A percentile compares a stretch with the other conserved stretches of the same genome.
Conservation (phyloP, 139 green algal species). For the Edaphochlamys debaryana region DNA sequence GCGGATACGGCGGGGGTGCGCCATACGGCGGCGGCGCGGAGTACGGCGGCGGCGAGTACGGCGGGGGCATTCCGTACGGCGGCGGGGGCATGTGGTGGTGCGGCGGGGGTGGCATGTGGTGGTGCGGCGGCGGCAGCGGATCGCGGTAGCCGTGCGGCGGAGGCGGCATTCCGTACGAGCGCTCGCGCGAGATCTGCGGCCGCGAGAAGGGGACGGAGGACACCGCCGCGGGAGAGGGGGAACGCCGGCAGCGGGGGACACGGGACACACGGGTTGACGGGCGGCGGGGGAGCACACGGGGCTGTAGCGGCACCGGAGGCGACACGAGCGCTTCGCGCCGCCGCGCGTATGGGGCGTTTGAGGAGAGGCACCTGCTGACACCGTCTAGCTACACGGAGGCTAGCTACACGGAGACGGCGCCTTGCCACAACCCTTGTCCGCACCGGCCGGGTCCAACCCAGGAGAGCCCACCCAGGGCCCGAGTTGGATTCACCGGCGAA, state of each 20-base stretch:
- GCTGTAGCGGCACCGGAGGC: too few relatives aligned
- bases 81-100: constrained; percentile 19
- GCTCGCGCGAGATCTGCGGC: constrained; percentile 21
- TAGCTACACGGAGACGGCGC: too few relatives aligned
- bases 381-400: too few relatives aligned
- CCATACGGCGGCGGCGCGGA: constrained; percentile 15
- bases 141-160: constrained; percentile 36
- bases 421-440: too few relatives aligned
- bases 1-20: constrained; percentile 7
- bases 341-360: too few relatives aligned
- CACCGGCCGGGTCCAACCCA: too few relatives aligned
- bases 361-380: too few relatives aligned
- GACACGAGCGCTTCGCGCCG: too few relatives aligned
- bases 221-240: background rate
- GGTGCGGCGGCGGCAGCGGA: constrained; percentile 23
- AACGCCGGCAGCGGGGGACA: background rate
- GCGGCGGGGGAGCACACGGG: too few relatives aligned
- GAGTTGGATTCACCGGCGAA: too few relatives aligned
- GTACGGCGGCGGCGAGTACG: constrained; percentile 29
- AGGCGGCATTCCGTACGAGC: constrained; percentile 29
- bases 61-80: constrained; percentile 35
- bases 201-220: background rate
- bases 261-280: too few relatives aligned
- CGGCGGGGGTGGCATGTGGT: constrained; percentile 22
- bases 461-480: too few relatives aligned